Base-by-base conservation (phyloP, 768 basidiomycete species). In the Pleurotus ostreatus region DNA sequence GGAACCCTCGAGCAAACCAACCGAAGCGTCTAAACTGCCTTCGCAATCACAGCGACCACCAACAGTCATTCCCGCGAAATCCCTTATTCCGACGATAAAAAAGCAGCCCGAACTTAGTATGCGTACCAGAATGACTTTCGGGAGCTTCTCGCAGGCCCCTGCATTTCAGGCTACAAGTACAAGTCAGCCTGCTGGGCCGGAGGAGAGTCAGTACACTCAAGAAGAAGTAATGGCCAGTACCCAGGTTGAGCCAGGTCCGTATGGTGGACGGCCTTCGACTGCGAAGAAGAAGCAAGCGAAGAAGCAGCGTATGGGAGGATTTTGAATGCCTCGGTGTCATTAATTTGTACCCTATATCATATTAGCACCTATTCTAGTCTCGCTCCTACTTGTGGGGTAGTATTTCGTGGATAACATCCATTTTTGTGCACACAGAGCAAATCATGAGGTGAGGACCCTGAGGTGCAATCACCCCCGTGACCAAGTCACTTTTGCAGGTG, bases 301-400 rank as follows among this genome's bases (percentile, higher is more conserved):
- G 74, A 92, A 86, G 70, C 30, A 34, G 9, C 75, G 89, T 20
- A 44, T 90, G 41, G 88, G 87, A 8, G 91, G 91, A 6, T 92
- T 93, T 66, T 92, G 68, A 79, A 51, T 16, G 20, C 15, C 37
- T 51, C 18, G 25, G n/a, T 51, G 16, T 51, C 16, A 16, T 34
- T 51, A 39, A 37, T 51, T 8, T 37, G 18, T 18, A 47, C 16
- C 23, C 46, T 20, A 47, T 47, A 25, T 16, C 23, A 23, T 20
- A 47, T 47, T 47, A 47, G 46, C 16, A 44, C 7, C 20, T 44
- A 44, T 44, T 44, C 5, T 44, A 22, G 41, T 22, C 20, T 34
- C 4, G 9, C 6, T 44, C 20, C 41, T 44, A 44, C 20, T 44
- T 44, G n/a, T 44, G n/a, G 6, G n/a, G 41, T 22, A 16, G 41